phyloP scores from a whole-genome alignment of 2,329 filamentous ascomycete genomes.

The Corniculantispora saksenae region DNA sequence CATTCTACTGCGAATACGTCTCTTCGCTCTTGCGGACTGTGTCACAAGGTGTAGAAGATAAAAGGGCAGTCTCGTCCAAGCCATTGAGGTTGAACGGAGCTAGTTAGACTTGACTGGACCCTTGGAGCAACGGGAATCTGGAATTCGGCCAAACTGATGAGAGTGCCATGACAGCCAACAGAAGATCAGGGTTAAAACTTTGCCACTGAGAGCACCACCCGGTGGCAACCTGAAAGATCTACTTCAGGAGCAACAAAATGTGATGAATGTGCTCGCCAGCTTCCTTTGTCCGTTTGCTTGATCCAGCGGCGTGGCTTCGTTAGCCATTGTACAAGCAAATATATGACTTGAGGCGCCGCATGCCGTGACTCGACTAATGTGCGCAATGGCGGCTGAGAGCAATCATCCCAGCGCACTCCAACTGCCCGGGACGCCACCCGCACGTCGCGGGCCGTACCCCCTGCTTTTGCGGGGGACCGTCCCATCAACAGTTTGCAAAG shows the following conservation, averaged over 20 bases:
- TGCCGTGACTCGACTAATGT: not conserved
- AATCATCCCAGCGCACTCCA: not conserved
- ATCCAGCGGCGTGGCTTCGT: no score
- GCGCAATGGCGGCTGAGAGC: not conserved
- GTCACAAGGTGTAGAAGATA: not conserved
- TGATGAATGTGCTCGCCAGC: no score
- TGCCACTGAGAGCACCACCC: not conserved
- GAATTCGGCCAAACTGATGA: not conserved
- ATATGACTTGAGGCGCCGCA: not conserved
- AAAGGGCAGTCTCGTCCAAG: not conserved
- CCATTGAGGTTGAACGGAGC: not conserved
- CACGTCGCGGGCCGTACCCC: constrained; percentile 2
- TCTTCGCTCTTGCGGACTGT: not conserved
- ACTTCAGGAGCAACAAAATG: no score
- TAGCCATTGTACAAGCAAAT: no score
- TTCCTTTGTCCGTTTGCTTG: no score
- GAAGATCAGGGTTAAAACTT: not conserved
- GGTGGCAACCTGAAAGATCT: not conserved
- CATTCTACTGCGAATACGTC: not conserved
- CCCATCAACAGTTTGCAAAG: not conserved
- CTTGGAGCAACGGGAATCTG: not conserved
- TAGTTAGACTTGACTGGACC: not conserved
- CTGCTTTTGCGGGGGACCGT: constrained; percentile 10
- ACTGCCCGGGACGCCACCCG: not conserved
- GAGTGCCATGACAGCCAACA: not conserved